phyloP scores from a whole-genome alignment of 2,329 filamentous ascomycete genomes.

The Coniochaeta prunicola region DNA sequence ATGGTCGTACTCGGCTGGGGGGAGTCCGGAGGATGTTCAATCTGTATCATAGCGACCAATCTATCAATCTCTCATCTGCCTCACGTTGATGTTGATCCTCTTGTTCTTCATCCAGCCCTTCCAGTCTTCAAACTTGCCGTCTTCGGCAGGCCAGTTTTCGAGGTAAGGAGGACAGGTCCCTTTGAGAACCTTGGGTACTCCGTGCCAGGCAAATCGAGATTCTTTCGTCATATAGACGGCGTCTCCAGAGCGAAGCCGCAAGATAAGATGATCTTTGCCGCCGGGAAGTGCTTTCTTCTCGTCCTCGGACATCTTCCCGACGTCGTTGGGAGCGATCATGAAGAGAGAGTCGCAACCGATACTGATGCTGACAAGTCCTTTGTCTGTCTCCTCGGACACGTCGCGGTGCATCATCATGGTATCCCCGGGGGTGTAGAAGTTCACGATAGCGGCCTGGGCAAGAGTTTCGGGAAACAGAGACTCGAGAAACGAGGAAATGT shows the following conservation, averaged over 20 bases:
- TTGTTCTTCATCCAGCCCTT: conserved; percentile 83
- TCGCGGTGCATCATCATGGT: conserved; percentile 91
- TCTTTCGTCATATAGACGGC: conserved; percentile 81
- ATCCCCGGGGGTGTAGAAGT: conserved; percentile 85
- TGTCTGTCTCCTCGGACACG: conserved; percentile 77
- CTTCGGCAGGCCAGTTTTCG: conserved; percentile 62
- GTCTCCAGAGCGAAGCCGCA: conserved; percentile 77
- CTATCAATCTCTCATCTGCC: conserved; percentile 66
- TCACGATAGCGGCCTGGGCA: conserved; percentile 87
- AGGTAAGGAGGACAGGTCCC: conserved; percentile 73
- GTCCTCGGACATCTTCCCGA: conserved; percentile 19
- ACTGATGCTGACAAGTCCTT: conserved; percentile 75
- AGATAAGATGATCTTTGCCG: conserved; percentile 43
- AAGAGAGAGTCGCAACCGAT: conserved; percentile 89
- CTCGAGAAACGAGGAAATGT: conserved; percentile 62
- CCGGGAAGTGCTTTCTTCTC: conserved; percentile 14
- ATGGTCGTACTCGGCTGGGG: no score
- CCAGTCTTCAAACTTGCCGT: conserved; percentile 59
- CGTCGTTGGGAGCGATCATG: conserved; percentile 62
- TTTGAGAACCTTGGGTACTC: conserved; percentile 78
- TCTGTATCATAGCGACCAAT: not conserved
- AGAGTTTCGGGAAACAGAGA: conserved; percentile 67
- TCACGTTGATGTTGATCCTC: conserved; percentile 84
- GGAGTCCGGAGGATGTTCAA: not conserved
- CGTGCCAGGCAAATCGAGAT: conserved; percentile 89